These are phyloP conservation scores for Miscanthus sacchariflorus DNA, from an alignment of 202 grass and related monocot genomes.

Conservation along the genomic window DNA sequence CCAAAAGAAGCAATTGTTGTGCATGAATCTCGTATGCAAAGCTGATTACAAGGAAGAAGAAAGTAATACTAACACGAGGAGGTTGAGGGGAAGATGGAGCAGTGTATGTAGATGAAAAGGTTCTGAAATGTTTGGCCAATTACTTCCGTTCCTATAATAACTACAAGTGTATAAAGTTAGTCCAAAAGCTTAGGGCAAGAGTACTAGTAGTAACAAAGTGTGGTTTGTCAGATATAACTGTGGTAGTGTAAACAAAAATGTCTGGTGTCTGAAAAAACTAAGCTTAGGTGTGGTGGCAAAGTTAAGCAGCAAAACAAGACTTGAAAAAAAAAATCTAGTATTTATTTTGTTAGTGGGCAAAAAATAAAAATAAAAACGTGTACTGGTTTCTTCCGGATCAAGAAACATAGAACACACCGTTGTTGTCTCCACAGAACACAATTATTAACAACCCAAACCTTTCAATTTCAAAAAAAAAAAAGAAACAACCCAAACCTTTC, in stretches of 20 bases:
- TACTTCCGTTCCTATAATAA: not conserved
- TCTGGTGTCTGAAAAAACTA: not conserved
- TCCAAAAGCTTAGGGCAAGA: not conserved
- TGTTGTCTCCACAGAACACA: not conserved
- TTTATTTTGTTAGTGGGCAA: no score
- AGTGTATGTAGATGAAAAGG: not conserved
- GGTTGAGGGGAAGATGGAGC: not conserved
- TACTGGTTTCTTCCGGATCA: conserved; percentile 10
- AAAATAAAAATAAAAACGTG: no score
- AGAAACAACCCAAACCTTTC: not conserved
- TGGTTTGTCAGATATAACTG: not conserved
- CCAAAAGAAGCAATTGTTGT: not conserved
- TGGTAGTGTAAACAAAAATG: not conserved
- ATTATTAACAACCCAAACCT: not conserved
- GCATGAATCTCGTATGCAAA: not conserved
- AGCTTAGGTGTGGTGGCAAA: not conserved
- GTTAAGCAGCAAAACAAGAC: no score
- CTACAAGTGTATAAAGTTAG: not conserved
- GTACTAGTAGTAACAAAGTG: not conserved
- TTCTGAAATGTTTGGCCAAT: not conserved
- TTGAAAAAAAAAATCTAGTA: no score
- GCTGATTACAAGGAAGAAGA: not conserved
- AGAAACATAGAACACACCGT: conserved; percentile 6
- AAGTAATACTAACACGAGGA: not conserved
- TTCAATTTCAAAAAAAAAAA: no score